phyloP scores from a whole-genome alignment of 2,329 filamentous ascomycete species.

The Fusarium transvaalense region DNA sequence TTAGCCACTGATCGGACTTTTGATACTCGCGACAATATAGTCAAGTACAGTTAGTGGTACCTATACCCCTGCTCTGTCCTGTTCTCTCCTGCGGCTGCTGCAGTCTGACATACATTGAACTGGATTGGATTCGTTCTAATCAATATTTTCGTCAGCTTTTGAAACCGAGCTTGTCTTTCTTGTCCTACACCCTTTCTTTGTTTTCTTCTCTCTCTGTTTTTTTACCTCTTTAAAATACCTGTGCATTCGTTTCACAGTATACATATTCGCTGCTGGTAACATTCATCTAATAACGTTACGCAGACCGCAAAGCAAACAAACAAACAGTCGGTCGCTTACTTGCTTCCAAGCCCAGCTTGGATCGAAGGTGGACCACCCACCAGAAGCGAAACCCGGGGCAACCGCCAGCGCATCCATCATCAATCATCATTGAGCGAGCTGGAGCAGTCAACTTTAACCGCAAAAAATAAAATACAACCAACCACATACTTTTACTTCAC shows the following conservation, averaged over 20 bases:
- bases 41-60: too few relatives aligned
- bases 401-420: constrained; percentile 34
- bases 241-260: constrained; percentile 26
- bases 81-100: constrained; percentile 2
- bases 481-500: constrained; percentile 17
- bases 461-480: constrained; percentile 14
- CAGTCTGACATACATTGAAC: constrained; percentile 25
- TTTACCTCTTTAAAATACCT: constrained; percentile 2
- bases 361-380: constrained; percentile 1
- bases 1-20: constrained; percentile 29
- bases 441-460: background rate
- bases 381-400: constrained; percentile 44
- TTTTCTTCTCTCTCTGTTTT: constrained; percentile 1
- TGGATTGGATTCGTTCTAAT: constrained; percentile 1
- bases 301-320: constrained; percentile 5
- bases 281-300: background rate
- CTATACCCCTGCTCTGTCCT: constrained; percentile 24
- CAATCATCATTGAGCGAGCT: constrained; percentile 23
- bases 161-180: constrained; percentile 35
- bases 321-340: constrained; percentile 15
- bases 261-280: too few relatives aligned
- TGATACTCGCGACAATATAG: background rate
- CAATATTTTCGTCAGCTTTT: constrained; percentile 47
- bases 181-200: constrained; percentile 21
- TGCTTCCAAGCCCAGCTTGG: constrained; percentile 1